Percentiles rank a stretch among this genome's conserved stretches.
phyloP scores from a whole-genome alignment of 441 rosid species.

The Codiaeum variegatum region DNA sequence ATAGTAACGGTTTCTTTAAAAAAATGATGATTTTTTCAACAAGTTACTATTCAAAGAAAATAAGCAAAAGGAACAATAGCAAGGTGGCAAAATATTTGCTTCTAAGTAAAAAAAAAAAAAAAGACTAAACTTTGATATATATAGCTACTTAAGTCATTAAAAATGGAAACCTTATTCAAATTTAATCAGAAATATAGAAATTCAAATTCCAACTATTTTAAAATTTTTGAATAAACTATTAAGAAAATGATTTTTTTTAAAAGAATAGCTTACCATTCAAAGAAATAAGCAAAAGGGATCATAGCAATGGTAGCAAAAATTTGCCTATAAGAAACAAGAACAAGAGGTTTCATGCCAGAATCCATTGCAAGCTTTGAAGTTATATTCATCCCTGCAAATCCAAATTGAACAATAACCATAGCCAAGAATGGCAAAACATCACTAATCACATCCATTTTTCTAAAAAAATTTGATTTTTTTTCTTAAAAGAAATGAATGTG shows the following conservation, averaged over 20 bases:
- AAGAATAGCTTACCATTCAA: conserved; percentile 66
- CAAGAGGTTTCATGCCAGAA: conserved; percentile 78
- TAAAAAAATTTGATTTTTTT: no score
- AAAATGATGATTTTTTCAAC: not conserved
- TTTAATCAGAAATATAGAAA: no score
- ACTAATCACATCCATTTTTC: conserved; percentile 32
- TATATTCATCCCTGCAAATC: conserved; percentile 82
- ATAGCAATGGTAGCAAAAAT: conserved; percentile 70
- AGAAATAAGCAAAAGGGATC: conserved; percentile 62
- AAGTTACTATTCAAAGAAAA: no score
- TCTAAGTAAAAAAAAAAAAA: conserved; percentile 70
- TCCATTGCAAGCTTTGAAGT: conserved; percentile 89
- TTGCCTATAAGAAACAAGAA: conserved; percentile 74
- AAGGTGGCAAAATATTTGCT: conserved; percentile 77
- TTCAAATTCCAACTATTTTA: no score
- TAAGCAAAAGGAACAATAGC: conserved; percentile 69
- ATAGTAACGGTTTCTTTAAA: conserved; percentile 16
- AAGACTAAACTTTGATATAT: no score
- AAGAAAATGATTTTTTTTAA: no score
- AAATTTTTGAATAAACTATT: no score
- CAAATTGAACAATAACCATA: conserved; percentile 70
- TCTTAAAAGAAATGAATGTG: not conserved
- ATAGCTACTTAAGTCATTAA: no score
- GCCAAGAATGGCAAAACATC: conserved; percentile 65
- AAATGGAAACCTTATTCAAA: no score